Evolutionary conservation across 495 filamentous ascomycete species (phyloP).

Genomic region (Aspergillus sclerotiicarbonarius): DNA sequence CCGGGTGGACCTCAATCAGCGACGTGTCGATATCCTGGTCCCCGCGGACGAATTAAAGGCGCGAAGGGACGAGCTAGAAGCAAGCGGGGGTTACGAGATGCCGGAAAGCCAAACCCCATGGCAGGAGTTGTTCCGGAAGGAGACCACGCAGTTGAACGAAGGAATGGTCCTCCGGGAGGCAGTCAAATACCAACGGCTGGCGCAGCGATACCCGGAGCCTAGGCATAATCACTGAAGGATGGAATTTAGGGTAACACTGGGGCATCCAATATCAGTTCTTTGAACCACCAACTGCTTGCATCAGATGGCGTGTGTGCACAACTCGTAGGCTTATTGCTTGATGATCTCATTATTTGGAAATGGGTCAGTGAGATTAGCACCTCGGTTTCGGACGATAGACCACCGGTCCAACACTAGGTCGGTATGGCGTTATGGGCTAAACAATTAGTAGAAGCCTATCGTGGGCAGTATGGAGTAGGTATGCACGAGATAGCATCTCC

Average conservation of each 20-base stretch:
- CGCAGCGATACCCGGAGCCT: conserved; percentile 42
- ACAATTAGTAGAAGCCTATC: neutral
- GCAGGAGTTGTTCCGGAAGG: conserved; percentile 51
- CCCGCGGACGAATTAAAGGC: conserved; percentile 60
- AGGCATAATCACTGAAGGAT: conserved; percentile 50
- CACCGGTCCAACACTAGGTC: neutral
- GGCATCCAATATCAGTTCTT: neutral
- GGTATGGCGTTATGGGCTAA: too few species aligned
- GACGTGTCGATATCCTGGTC: conserved; percentile 53
- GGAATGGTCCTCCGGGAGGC: conserved; percentile 53
- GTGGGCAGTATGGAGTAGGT: neutral
- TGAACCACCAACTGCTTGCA: neutral
- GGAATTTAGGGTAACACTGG: neutral
- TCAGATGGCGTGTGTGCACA: neutral
- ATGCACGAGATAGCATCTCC: too few species aligned
- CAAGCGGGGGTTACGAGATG: conserved; percentile 33
- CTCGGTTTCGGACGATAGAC: neutral
- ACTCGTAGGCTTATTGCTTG: neutral
- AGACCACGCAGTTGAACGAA: conserved; percentile 49
- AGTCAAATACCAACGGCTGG: conserved; percentile 51
- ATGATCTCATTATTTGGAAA: neutral
- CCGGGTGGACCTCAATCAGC: conserved; percentile 54
- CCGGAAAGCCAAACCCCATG: conserved; percentile 48
- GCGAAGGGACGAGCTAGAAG: conserved; percentile 52
- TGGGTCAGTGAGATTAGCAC: neutral